Evolutionary conservation across 305 asterid species (phyloP), one percentile per base, ranked within the genome.

Genomic region (Euphrasia arctica): DNA sequence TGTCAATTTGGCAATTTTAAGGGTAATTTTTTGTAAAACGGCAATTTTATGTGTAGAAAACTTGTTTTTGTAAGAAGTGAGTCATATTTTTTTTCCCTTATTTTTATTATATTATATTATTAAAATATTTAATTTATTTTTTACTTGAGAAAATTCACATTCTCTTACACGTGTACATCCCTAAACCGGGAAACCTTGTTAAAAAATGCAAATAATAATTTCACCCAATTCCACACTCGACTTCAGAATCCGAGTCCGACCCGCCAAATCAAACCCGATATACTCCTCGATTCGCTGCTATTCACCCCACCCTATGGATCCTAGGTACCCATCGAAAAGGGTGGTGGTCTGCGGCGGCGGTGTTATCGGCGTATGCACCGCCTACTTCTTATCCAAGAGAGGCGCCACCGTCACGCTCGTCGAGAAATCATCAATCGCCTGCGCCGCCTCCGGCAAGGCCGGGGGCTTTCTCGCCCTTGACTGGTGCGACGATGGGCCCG

Each of bases 271-370:
- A 66, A 9, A 29, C 8, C 66, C 76, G 32, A 45, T 50, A 12
- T 15, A 54, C 25, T 34, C 60, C 64, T 47, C 76, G 6, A 66
- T 75, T 50, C 69, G 58, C 70, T 82, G 80, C 69, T 77, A 72
- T 1, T 66, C 78, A n/a, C n/a, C n/a, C n/a, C n/a, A n/a, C n/a
- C n/a, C n/a, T 4, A 85, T 82, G 92, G 88, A 80, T 28, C 25
- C 66, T 43, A 70, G 29, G 60, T 71, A 62, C 60, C 77, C 75
- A 12, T 79, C 86, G 1, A 82, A 82, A 45, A 72, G 72, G 32
- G 95, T 89, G 49, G 88, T 85, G 58, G 95, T 91, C 13, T 89
- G 96, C 86, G 97, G 97, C 76, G 95, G 98, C 27, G 95, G 98
- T 2, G 77, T 89, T 9, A 89, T 91, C 79, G 95, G 98, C 22